Base-by-base conservation (phyloP, 225 moss, liverwort and hornwort species). In the Bryoerythrophyllum caledonicum region DNA sequence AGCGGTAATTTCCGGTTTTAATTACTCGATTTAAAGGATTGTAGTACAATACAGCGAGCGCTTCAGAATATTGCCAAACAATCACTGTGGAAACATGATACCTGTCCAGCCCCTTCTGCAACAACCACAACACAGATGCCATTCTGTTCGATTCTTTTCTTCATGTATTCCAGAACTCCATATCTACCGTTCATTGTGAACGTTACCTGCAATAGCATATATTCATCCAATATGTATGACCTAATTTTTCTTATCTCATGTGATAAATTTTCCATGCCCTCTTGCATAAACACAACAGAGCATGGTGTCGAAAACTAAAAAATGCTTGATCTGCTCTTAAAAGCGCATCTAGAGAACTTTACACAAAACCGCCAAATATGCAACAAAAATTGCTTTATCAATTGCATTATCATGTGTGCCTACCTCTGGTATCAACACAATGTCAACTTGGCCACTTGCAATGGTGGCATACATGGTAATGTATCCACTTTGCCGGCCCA, bases 91-190 rank as follows among this genome's bases (percentile, higher is more conserved):
- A 7, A 16, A 46, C 44, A 20, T 26, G 11, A 20, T 61, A 82
- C 92, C 91, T 97, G 96, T n/a, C 96, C 94, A 70, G 92, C 96
- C 32, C 96, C 96, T 80, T 96, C 92, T 0, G 96, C 96, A 70
- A 94, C 83, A 48, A 96, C 96, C 56, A 94, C 91, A 70, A 96
- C 92, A 80, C 92, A 96, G 43, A 96, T 84, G 65, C 96, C 96
- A 73, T 94, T 92, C 52, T 78, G 84, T 30, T 96, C 94, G 65
- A 96, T 82, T 81, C 81, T 84, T 83, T 84, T 94, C 79, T 37
- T 85, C 91, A 96, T 94, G 13, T 82, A 96, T 69, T 91, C 89
- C 8, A 87, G 89, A 38, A 96, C 87, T 48, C 96, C 96, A 8
- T 90, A 75, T 56, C 88, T 92, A 2, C 92, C 96, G 67, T 82